Conservation (phyloP, 441 rosid species). For the Adansonia gregorii region DNA sequence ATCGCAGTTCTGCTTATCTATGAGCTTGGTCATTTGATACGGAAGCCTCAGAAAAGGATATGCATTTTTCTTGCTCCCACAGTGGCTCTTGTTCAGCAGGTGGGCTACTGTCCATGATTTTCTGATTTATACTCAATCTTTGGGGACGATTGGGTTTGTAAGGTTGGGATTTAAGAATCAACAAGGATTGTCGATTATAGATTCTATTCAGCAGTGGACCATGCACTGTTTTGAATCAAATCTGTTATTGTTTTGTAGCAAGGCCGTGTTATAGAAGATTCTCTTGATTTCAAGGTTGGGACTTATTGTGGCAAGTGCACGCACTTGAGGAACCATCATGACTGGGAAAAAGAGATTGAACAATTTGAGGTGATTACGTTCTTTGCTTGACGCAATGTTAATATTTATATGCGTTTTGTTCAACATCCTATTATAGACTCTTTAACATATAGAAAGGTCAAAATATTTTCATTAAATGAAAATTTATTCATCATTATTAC, state of each 20-base stretch:
- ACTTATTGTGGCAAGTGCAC: slow-evolving; percentile 61
- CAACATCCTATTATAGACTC: slow-evolving; percentile 2
- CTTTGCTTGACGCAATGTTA: slow-evolving; percentile 11
- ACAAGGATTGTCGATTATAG: neutral
- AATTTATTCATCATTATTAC: neutral
- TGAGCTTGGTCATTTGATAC: slow-evolving; percentile 69
- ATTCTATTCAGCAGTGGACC: neutral
- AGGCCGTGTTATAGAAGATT: slow-evolving; percentile 80
- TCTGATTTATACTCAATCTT: neutral
- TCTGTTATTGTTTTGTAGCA: slow-evolving; percentile 56
- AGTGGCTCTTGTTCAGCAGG: slow-evolving; percentile 86
- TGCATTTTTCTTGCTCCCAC: slow-evolving; percentile 97
- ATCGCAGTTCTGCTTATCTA: slow-evolving; percentile 89
- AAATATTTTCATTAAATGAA: neutral
- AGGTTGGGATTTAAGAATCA: neutral
- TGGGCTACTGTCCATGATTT: slow-evolving; percentile 28
- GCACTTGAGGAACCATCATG: slow-evolving; percentile 59
- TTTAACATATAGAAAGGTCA: slow-evolving; percentile 1
- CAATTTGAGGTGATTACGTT: slow-evolving; percentile 64
- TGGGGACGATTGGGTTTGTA: neutral
- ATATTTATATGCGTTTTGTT: slow-evolving; percentile 4
- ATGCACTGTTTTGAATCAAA: slow-evolving; percentile 24
- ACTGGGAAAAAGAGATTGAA: slow-evolving; percentile 79
- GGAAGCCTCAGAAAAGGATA: slow-evolving; percentile 64
- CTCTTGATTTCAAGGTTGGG: slow-evolving; percentile 76